Evolutionary conservation across 2,329 filamentous ascomycete genomes (phyloP), one percentile per base, ranked within the genome.

Genomic region (Aspergillus intermedius): DNA sequence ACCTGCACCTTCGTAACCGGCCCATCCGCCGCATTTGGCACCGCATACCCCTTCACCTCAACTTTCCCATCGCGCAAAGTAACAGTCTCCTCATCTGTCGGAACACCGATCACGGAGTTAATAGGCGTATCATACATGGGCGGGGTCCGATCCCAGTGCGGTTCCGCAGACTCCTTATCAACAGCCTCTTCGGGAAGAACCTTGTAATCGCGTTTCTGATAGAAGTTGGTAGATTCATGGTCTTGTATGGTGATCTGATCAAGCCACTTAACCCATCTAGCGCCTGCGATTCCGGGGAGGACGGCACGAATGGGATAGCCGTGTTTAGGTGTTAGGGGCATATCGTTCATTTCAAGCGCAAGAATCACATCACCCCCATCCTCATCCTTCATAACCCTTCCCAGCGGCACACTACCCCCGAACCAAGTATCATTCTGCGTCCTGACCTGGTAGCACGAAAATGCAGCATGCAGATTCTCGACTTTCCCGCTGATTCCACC

Each of bases 121-220:
- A 81, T 69, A 0, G 75, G 77, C 73, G 79, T 79, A 42, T 79
- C 77, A 47, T 76, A 73, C 47, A 82, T 68, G 2, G 79, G 67
- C 0, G 74, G 71, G 1, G 74, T 70, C 13, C 62, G 67, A 19
- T 66, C 60, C 79, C 79, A 83, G 60, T 73, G 81, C 40, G 69
- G 63, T 52, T 76, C 71, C 3, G 79, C 79, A 13, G 72, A 69
- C 44, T 76, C 71, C 44, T 65, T 68, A 45, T 71, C 73, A 9
- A 70, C 66, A 0, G 72, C 77, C 32, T 79, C 70, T 0, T 75
- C 75, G 1, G 79, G 79, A 5, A 83, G 65, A 25, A 80, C 70
- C 60, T 82, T 82, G 67, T 83, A 83, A 62, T 82, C 80, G 44
- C 69, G 72, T 49, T 77, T 74, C 63, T 81, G 78, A 57, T 82